Evolutionary conservation across 139 green algal species (phyloP), one percentile per base, ranked within the genome.

Genomic region (Marvania coccoides): DNA sequence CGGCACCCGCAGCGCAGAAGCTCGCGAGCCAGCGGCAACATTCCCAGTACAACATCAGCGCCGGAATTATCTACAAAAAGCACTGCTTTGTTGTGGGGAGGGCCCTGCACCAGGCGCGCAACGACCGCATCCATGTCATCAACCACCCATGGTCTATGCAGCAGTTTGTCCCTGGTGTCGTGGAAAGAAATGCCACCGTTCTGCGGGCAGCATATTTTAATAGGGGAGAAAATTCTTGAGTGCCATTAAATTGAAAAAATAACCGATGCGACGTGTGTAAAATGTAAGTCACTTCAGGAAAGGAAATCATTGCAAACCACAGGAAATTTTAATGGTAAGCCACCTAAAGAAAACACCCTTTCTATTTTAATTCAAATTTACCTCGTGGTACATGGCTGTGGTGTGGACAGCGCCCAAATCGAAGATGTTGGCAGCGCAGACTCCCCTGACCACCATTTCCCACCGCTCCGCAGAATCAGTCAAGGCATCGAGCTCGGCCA

Each of bases 51-150:
- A 6, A 96, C 82, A 55, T 97, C 92, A 13, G 81, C 78, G 2
- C 92, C 92, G 0, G 87, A 79, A 64, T 97, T 97, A 73, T 97
- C 91, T 1, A 91, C 86, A 65, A 97, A 97, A 19, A 97, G 58
- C 31, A 96, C 39, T 5, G 80, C 88, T 63, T 89, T 83, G 5
- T 48, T 48, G 68, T 89, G 86, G n/a, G n/a, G n/a, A n/a, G n/a
- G n/a, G n/a, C n/a, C n/a, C n/a, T n/a, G n/a, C n/a, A n/a, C n/a
- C n/a, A n/a, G n/a, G n/a, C 45, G 37, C 3, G 48, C 53, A 19
- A 89, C 65, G 28, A 87, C 28, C 0, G 42, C 53, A 33, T 95
- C 92, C 34, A 96, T 47, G 57, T 93, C 61, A 62, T 97, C 92
- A 15, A 96, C 61, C 3, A 81, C 81, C 89, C 89, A 97, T 1